A percentile compares a stretch with the other conserved stretches of the same genome.
Evolutionary conservation across 2,329 filamentous ascomycete genomes (phyloP).

Genomic region (Orbilia blumenaviensis): DNA sequence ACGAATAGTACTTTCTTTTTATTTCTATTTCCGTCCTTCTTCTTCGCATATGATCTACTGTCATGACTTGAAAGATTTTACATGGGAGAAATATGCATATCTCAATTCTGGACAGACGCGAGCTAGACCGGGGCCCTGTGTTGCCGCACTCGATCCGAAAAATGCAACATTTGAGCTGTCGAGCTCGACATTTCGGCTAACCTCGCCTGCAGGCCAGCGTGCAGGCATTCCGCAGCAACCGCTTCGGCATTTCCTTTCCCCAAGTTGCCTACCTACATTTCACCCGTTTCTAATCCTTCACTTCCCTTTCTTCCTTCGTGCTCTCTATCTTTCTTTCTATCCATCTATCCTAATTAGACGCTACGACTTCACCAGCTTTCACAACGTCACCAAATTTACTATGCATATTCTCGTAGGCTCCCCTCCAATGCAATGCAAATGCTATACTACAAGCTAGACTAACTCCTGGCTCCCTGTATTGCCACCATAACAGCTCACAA

Average conservation of each 20-base stretch:
- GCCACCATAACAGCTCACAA: constrained; percentile 66
- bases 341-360: not conserved
- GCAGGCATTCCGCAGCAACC: not conserved
- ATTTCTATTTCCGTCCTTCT: no score
- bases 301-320: not conserved
- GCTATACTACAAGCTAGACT: no score
- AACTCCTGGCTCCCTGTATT: not conserved
- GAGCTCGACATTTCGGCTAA: constrained; percentile 21
- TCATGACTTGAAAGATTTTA: not conserved
- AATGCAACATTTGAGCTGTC: not conserved
- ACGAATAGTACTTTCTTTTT: not conserved
- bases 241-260: not conserved
- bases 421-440: no score
- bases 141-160: not conserved
- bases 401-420: constrained; percentile 48
- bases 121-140: not conserved
- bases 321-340: not conserved
- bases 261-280: not conserved
- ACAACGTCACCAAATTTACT: not conserved
- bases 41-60: no score
- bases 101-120: no score
- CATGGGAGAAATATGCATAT: not conserved
- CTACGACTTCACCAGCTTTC: not conserved
- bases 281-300: not conserved
- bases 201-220: constrained; percentile 4